These are phyloP conservation scores for Chloromonas sp. DNA, from an alignment of 163 green algal species.

Conservation along the genomic window DNA sequence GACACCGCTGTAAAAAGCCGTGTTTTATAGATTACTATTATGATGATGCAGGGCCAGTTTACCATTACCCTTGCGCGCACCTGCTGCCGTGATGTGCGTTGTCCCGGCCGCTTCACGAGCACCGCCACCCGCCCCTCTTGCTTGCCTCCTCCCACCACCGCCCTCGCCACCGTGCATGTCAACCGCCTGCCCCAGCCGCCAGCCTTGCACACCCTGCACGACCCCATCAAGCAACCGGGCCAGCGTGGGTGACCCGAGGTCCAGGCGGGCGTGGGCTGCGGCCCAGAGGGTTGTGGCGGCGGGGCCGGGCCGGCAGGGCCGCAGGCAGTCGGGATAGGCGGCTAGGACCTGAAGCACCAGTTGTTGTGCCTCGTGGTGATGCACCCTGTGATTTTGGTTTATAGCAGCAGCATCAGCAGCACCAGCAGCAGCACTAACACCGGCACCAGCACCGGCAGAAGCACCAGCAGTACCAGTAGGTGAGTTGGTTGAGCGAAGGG, in stretches of 20 bases:
- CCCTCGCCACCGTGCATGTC: neutral
- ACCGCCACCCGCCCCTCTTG: neutral
- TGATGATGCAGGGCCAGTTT: neutral
- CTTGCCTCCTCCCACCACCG: neutral
- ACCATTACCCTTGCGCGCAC: neutral
- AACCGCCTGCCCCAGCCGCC: neutral
- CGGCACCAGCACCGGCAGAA: no score
- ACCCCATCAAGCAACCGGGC: neutral
- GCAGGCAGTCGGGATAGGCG: neutral
- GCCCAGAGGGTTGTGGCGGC: neutral
- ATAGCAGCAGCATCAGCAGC: no score
- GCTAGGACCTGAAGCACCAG: neutral
- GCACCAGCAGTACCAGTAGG: no score
- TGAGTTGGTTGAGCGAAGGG: neutral
- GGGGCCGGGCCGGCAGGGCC: neutral
- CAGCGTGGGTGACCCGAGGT: neutral
- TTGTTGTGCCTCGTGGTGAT: neutral
- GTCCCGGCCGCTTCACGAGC: neutral
- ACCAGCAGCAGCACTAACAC: no score
- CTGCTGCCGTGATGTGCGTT: neutral
- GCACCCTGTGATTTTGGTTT: neutral
- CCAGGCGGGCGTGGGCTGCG: neutral
- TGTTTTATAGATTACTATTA: neutral
- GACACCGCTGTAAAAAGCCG: no score
- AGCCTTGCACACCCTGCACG: neutral